phyloP scores from a whole-genome alignment of 106 monocot species.

The Ottelia alismoides region DNA sequence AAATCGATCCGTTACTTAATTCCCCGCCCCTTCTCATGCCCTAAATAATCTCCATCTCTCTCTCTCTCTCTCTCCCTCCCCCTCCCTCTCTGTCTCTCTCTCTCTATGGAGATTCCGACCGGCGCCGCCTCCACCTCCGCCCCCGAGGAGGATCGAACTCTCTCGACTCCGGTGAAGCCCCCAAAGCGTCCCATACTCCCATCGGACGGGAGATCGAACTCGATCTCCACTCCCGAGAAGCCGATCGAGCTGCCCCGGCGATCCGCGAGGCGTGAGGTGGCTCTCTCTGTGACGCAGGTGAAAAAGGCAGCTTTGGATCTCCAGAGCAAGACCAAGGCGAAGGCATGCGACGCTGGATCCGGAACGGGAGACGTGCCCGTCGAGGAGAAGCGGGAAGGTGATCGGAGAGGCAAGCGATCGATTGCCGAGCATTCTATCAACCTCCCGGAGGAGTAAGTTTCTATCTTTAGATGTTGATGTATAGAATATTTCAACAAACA shows the following conservation, averaged over 20 bases:
- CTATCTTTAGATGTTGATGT: not conserved
- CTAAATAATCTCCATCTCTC: not conserved
- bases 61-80: no score
- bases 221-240: constrained; percentile 58
- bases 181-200: not conserved
- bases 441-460: constrained; percentile 46
- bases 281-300: constrained; percentile 47
- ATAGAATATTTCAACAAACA: no score
- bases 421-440: constrained; percentile 6
- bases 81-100: no score
- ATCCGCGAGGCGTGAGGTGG: constrained; percentile 16
- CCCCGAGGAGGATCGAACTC: not conserved
- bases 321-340: not conserved
- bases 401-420: not conserved
- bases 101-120: not conserved
- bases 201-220: constrained; percentile 1
- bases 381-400: constrained; percentile 1
- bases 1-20: not conserved
- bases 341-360: not conserved
- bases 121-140: not conserved
- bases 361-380: not conserved
- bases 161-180: not conserved
- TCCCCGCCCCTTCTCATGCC: not conserved
- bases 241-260: constrained; percentile 18
- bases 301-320: constrained; percentile 23